phyloP scores from a whole-genome alignment of 306 rosid species.

The Corylus avellana region DNA sequence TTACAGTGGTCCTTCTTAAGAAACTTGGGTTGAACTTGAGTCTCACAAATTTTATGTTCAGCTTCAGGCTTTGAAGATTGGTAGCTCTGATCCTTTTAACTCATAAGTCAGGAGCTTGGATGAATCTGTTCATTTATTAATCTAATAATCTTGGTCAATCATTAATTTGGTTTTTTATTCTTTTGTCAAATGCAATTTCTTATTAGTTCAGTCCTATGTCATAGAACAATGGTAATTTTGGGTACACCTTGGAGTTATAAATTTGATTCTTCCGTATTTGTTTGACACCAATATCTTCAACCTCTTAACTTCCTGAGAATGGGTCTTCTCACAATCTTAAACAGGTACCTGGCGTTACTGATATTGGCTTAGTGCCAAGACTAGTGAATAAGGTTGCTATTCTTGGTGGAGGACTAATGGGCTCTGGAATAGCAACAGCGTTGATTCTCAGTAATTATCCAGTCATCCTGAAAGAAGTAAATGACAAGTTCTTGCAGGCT shows the following conservation, averaged over 20 bases:
- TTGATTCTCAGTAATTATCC: conserved; percentile 72
- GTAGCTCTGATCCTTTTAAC: neutral
- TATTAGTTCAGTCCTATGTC: neutral
- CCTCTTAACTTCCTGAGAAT: neutral
- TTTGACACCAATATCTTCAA: neutral
- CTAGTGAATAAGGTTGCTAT: conserved; percentile 76
- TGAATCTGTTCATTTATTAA: neutral
- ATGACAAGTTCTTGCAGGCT: conserved; percentile 80
- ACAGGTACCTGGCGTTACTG: conserved; percentile 92
- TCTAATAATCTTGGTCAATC: neutral
- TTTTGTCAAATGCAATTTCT: neutral
- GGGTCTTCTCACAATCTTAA: conserved; percentile 5
- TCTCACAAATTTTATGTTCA: neutral
- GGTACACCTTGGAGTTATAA: neutral
- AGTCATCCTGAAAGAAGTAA: conserved; percentile 91
- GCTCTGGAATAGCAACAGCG: conserved; percentile 95
- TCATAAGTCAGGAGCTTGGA: neutral
- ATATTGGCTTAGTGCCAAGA: conserved; percentile 81
- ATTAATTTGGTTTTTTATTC: neutral
- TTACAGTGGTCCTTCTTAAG: neutral
- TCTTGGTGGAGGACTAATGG: conserved; percentile 97
- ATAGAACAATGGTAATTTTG: neutral
- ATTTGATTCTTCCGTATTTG: neutral
- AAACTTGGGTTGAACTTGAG: neutral
- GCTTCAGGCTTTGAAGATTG: neutral